Base-by-base conservation (phyloP, 768 basidiomycete species). In the Tricholoma terreum region DNA sequence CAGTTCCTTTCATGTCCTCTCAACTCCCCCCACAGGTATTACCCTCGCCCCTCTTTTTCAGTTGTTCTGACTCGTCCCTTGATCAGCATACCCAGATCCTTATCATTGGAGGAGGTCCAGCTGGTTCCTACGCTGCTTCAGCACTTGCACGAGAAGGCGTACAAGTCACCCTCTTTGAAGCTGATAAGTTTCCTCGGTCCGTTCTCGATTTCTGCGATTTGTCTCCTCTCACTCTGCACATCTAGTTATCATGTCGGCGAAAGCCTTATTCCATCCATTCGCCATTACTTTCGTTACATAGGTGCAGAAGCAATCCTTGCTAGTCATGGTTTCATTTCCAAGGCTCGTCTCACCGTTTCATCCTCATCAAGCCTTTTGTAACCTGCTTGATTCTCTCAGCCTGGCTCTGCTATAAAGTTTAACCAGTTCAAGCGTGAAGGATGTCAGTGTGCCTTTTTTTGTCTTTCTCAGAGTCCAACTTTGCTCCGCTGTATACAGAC, bases 401-500 rank as follows among this genome's bases (percentile, higher is more conserved):
- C 82, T 48, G 84, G 84, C 33, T 81, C 84, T 59, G 82, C 82
- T 22, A 80, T 85, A 59, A 85, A 85, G 67, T 82, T 85, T 64
- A 84, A 84, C 62, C 82, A 84, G 62, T 81, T 71, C 64, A 84
- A 84, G 67, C 79, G 79, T n/a, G 84, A 85, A 75, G 84, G 83
- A 50, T 85, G 84, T 83, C 63, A 65, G 82, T 73, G 4, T 31
- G 53, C 31, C n/a, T 24, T 27, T 35, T 22, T 15, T 59, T 4
- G 22, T 8, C 7, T 42, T 35, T 35, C 33, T 42, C 36, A 31
- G 27, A 5, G 30, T 49, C 52, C 33, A 24, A 54, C 22, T 42
- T 17, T 43, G 53, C 19, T 36, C 8, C 51, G 31, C 14, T 15
- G 0, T 49, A 36, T 58, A 19, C 53, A 85, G 84, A 85, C 63